phyloP scores from a whole-genome alignment of 106 monocot genomes.

The Alisma plantagoaquatica region DNA sequence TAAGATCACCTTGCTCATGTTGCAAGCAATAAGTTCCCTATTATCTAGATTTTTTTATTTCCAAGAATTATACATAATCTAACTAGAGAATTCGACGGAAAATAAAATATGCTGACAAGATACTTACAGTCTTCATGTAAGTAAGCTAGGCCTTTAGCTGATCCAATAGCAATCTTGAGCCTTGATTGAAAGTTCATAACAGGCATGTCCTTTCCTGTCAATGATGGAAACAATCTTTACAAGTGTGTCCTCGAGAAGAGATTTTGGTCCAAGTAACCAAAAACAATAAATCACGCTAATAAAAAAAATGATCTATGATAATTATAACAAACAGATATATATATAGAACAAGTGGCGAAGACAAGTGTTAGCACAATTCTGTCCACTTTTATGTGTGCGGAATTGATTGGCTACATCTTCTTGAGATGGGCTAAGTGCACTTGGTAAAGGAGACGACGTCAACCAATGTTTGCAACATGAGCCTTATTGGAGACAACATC shows the following conservation, averaged over 20 bases:
- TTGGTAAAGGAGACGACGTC: constrained; percentile 64
- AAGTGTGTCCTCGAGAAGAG: too few species aligned
- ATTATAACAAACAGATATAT: constrained; percentile 48
- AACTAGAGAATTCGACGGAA: neutral
- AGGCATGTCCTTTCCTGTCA: constrained; percentile 37
- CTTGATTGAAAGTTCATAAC: constrained; percentile 61
- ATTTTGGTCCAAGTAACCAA: too few species aligned
- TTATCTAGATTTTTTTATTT: too few species aligned
- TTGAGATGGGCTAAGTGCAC: constrained; percentile 51
- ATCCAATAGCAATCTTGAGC: constrained; percentile 63
- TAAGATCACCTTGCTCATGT: too few species aligned
- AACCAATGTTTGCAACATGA: constrained; percentile 58
- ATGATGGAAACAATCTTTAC: too few species aligned
- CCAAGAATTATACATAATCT: neutral
- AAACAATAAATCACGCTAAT: neutral
- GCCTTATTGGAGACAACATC: too few species aligned
- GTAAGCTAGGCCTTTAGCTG: constrained; percentile 79
- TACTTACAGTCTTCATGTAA: constrained; percentile 83
- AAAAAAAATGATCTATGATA: neutral
- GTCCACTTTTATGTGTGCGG: constrained; percentile 58
- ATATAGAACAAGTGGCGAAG: constrained; percentile 73
- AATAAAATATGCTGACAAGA: too few species aligned
- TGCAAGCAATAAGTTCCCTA: too few species aligned
- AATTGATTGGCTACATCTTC: constrained; percentile 66
- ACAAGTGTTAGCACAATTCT: constrained; percentile 66